These are phyloP conservation scores for Yarrowia sp. DNA, from an alignment of 805 yeast species.

Conservation along the genomic window DNA sequence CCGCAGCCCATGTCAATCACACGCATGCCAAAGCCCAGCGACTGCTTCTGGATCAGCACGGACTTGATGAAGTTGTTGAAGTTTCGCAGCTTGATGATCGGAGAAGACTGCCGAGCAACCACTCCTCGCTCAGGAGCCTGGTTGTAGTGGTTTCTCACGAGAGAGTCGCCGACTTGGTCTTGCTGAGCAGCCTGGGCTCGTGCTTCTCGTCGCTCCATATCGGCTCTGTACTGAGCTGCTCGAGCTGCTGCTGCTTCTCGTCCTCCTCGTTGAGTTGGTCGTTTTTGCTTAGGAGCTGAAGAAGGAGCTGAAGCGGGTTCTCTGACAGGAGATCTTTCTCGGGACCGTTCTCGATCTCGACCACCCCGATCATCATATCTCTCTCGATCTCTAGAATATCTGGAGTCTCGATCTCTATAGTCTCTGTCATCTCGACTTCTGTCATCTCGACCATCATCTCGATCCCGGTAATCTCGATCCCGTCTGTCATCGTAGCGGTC, in stretches of 20 bases:
- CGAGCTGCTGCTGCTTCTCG: conserved; percentile 28
- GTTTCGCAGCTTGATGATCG: conserved; percentile 79
- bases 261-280: conserved; percentile 29
- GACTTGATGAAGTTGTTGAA: conserved; percentile 92
- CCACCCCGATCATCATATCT: neutral
- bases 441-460: neutral
- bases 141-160: conserved; percentile 83
- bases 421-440: neutral
- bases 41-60: conserved; percentile 71
- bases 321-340: too few relatives aligned
- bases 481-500: neutral
- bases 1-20: conserved; percentile 94
- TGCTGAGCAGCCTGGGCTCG: neutral
- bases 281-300: conserved; percentile 30
- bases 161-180: conserved; percentile 34
- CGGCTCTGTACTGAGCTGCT: conserved; percentile 28
- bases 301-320: too few relatives aligned
- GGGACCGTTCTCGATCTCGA: too few relatives aligned
- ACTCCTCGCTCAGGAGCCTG: conserved; percentile 67
- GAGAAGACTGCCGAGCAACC: conserved; percentile 66
- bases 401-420: neutral
- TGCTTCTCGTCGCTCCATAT: conserved; percentile 26
- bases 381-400: neutral
- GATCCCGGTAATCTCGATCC: neutral
- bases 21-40: conserved; percentile 46